Evolutionary conservation across 495 filamentous ascomycete species (phyloP), one percentile per base, ranked within the genome.

Genomic region (Astrocystis sublimbata): DNA sequence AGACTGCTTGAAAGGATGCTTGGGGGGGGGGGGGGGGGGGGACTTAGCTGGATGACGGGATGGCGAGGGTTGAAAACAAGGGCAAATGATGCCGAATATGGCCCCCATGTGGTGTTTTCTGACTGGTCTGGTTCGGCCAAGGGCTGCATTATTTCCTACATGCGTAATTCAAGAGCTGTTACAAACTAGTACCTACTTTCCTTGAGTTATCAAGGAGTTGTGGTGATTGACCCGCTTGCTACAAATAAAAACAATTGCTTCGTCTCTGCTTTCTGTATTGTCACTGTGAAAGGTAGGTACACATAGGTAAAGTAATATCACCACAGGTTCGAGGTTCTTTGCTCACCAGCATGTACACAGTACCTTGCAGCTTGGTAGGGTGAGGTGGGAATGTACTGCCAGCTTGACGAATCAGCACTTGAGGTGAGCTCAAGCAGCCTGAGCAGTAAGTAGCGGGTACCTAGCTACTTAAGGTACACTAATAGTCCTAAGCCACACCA

Each of bases 181-280:
- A 17, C 47, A 36, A 53, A 31, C 43, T n/a, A n/a, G n/a, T n/a
- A n/a, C n/a, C n/a, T 30, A 46, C 23, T 49, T 50, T 53, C 58
- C 45, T 54, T 61, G 47, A 47, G 41, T 62, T 59, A 47, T 60
- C 46, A 33, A 62, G 68, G 62, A 64, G 43, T 65, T 54, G 58
- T 41, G 65, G 59, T 60, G 57, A 69, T 65, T 43, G 66, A 50
- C 46, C 47, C 52, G 63, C 65, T 72, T 66, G 70, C 65, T n/a
- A n/a, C n/a, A n/a, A 68, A 63, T 64, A 43, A 56, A 65, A 68
- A 70, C n/a, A 66, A 51, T 67, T 56, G 57, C 63, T 65, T 59
- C 47, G 30, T 49, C n/a, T n/a, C n/a, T n/a, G n/a, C n/a, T n/a
- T n/a, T n/a, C n/a, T n/a, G n/a, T n/a, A n/a, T n/a, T n/a, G n/a